phyloP scores from a whole-genome alignment of 2,329 filamentous ascomycete species.

The Monosporascus cannonballus region DNA sequence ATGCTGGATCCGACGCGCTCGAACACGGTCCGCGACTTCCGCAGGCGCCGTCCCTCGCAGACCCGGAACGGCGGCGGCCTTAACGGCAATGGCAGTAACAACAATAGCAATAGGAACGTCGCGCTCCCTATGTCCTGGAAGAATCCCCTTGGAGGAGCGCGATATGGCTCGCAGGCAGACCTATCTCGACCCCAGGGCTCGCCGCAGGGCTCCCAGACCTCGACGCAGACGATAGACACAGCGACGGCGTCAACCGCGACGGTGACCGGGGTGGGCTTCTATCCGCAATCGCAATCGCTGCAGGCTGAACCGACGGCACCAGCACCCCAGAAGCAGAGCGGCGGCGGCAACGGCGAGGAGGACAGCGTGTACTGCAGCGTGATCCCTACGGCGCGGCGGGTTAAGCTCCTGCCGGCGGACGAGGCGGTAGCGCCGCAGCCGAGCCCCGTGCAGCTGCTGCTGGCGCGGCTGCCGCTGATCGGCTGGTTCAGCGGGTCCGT shows the following conservation, averaged over 20 bases:
- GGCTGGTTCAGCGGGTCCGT: slow-evolving; percentile 67
- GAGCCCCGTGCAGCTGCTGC: slow-evolving; percentile 55
- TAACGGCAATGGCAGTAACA: background rate
- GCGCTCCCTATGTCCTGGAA: slow-evolving; percentile 28
- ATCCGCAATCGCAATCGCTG: slow-evolving; percentile 1
- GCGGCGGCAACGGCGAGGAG: slow-evolving; percentile 21
- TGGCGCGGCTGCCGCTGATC: slow-evolving; percentile 62
- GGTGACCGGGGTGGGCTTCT: slow-evolving; percentile 29
- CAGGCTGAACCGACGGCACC: background rate
- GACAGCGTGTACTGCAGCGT: slow-evolving; percentile 48
- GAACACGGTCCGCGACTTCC: slow-evolving; percentile 5
- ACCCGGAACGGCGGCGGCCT: slow-evolving; percentile 4
- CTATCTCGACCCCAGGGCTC: slow-evolving; percentile 31
- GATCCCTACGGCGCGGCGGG: slow-evolving; percentile 61
- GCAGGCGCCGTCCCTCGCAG: slow-evolving; percentile 17
- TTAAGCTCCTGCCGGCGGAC: slow-evolving; percentile 60
- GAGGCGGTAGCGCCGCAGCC: slow-evolving; percentile 66
- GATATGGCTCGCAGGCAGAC: slow-evolving; percentile 8
- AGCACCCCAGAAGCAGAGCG: slow-evolving; percentile 8
- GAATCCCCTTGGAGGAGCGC: background rate
- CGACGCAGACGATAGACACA: slow-evolving; percentile 53
- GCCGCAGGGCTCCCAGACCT: slow-evolving; percentile 40
- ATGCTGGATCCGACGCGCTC: slow-evolving; percentile 23
- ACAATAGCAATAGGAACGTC: slow-evolving; percentile 10
- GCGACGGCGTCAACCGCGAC: slow-evolving; percentile 40